Evolutionary conservation across 1,284 basidiomycete genomes (phyloP).

Genomic region (Cryptococcus floricola): DNA sequence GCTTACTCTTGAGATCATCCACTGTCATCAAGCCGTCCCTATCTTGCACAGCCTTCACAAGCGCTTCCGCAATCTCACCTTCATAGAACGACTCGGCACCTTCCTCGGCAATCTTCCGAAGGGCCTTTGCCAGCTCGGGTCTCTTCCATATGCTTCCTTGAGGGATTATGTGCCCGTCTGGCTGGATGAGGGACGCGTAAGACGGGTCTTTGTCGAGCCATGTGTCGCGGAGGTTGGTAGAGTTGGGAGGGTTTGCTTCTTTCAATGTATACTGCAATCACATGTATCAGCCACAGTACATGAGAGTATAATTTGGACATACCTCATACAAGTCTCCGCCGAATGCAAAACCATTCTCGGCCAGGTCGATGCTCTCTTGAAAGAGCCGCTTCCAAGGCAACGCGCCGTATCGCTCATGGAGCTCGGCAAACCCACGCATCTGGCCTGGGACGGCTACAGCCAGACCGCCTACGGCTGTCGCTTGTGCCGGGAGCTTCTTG

Average conservation of each 20-base stretch:
- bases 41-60: constrained; percentile 27
- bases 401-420: constrained; percentile 28
- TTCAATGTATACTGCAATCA: not conserved
- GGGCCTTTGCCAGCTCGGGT: constrained; percentile 33
- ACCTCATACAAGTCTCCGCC: constrained; percentile 29
- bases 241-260: constrained; percentile 15
- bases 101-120: constrained; percentile 30
- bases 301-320: constrained; percentile 1
- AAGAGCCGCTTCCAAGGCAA: constrained; percentile 28
- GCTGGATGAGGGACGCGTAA: constrained; percentile 15
- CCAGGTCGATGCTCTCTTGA: constrained; percentile 19
- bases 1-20: constrained; percentile 29
- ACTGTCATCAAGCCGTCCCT: constrained; percentile 37
- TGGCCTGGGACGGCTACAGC: constrained; percentile 39
- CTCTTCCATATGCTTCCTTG: constrained; percentile 24
- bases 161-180: constrained; percentile 26
- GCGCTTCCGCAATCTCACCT: constrained; percentile 32
- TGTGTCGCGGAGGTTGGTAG: constrained; percentile 10
- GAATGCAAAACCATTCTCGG: constrained; percentile 61
- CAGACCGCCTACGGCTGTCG: constrained; percentile 21
- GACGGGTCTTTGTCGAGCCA: constrained; percentile 16
- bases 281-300: not conserved
- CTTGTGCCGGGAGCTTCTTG: constrained; percentile 8
- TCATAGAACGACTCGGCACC: constrained; percentile 37
- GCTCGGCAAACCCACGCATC: constrained; percentile 23